phyloP scores from a whole-genome alignment of 768 basidiomycete species.

The Amanita jacksonii region DNA sequence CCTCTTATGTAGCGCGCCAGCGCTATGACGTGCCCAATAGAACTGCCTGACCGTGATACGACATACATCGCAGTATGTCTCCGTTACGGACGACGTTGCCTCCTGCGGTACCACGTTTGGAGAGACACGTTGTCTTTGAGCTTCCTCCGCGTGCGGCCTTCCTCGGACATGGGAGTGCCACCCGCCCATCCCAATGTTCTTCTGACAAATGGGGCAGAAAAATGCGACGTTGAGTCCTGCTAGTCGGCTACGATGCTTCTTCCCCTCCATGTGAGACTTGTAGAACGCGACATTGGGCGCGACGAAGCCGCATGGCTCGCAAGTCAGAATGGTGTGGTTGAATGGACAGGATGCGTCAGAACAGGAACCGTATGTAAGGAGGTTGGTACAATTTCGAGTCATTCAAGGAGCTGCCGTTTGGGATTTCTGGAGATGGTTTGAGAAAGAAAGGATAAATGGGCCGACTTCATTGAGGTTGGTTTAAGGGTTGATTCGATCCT shows the following conservation, averaged over 20 bases:
- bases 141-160: background rate
- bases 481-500: too few relatives aligned
- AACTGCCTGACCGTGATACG: conserved; percentile 14
- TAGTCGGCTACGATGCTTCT: conserved; percentile 10
- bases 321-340: conserved; percentile 13
- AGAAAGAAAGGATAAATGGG: too few relatives aligned
- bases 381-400: conserved; percentile 11
- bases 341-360: conserved; percentile 9
- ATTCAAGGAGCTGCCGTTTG: too few relatives aligned
- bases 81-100: conserved; percentile 4
- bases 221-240: conserved; percentile 3
- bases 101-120: conserved; percentile 12
- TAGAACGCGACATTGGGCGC: conserved; percentile 10
- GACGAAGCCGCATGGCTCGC: conserved; percentile 16
- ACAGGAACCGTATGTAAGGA: conserved; percentile 13
- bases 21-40: conserved; percentile 27
- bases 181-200: background rate
- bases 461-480: too few relatives aligned
- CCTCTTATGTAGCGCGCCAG: conserved; percentile 21
- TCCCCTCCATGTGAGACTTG: conserved; percentile 10
- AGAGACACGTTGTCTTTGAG: background rate
- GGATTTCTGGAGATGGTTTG: too few relatives aligned
- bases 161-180: conserved; percentile 4
- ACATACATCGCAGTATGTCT: conserved; percentile 20
- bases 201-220: conserved; percentile 7